A percentile compares a stretch with the other conserved stretches of the same genome.
These are phyloP conservation scores for Aspergillus homomorphus DNA, from an alignment of 495 filamentous ascomycete species.

Conservation along the genomic window DNA sequence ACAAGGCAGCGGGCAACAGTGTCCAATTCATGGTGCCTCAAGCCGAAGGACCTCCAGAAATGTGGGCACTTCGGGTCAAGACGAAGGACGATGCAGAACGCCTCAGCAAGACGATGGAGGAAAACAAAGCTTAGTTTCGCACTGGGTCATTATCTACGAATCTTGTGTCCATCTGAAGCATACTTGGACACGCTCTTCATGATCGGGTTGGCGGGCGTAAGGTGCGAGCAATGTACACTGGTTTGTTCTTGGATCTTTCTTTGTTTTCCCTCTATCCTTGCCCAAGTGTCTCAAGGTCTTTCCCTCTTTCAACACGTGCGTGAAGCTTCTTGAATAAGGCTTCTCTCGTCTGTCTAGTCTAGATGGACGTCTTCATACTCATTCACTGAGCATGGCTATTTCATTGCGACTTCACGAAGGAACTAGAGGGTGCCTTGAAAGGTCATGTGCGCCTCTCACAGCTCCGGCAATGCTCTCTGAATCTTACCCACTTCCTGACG, in stretches of 20 bases:
- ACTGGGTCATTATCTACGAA: background rate
- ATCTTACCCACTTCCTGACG: background rate
- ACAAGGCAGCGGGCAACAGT: constrained; percentile 52
- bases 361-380: background rate
- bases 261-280: background rate
- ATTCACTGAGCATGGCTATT: background rate
- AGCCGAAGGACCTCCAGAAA: constrained; percentile 51
- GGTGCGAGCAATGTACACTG: background rate
- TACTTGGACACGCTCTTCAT: background rate
- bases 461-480: background rate
- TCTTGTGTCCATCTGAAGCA: too few relatives aligned
- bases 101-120: constrained; percentile 18
- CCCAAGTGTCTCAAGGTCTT: constrained; percentile 5
- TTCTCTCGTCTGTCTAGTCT: background rate
- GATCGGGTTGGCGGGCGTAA: background rate
- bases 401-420: background rate
- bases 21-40: constrained; percentile 55
- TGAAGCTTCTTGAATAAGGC: background rate
- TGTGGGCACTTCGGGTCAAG: constrained; percentile 65
- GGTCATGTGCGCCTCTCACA: background rate
- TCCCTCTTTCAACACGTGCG: background rate
- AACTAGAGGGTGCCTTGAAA: background rate
- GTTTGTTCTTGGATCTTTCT: background rate
- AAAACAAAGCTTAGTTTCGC: constrained; percentile 18
- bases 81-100: constrained; percentile 30